These are phyloP conservation scores for Chlorella sp. DNA, from an alignment of 139 green algal genomes.

Conservation along the genomic window DNA sequence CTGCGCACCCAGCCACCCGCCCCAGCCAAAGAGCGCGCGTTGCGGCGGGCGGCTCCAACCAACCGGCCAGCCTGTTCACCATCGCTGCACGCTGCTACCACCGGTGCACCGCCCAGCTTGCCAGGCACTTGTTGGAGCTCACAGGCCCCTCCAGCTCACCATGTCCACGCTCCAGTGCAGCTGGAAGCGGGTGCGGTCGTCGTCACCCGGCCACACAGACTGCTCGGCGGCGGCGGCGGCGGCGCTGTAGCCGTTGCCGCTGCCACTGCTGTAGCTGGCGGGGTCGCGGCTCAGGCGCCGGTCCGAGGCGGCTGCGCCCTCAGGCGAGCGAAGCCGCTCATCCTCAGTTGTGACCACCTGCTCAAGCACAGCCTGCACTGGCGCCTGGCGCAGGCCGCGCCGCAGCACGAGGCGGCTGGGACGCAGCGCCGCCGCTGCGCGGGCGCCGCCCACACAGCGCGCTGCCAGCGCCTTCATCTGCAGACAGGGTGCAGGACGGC, in stretches of 20 bases:
- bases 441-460: neutral
- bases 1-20: too few relatives aligned
- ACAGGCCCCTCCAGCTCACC: too few relatives aligned
- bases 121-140: too few relatives aligned
- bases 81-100: too few relatives aligned
- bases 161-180: constrained; percentile 28
- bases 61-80: too few relatives aligned
- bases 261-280: neutral
- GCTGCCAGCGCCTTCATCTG: constrained; percentile 4
- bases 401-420: neutral
- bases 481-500: too few relatives aligned
- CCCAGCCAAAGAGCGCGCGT: too few relatives aligned
- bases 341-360: constrained; percentile 16
- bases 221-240: neutral
- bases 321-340: neutral
- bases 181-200: constrained; percentile 36
- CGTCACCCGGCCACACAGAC: constrained; percentile 1
- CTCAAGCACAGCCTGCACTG: constrained; percentile 16
- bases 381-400: neutral
- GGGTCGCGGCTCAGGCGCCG: too few relatives aligned
- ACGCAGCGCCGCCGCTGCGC: neutral
- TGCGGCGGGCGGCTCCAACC: too few relatives aligned
- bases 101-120: too few relatives aligned
- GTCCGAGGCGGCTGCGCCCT: too few relatives aligned
- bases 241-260: too few relatives aligned